Percentiles rank a stretch among this genome's conserved stretches.
phyloP scores from a whole-genome alignment of 208 protist species.

The Acanthamoeba polyphaga region DNA sequence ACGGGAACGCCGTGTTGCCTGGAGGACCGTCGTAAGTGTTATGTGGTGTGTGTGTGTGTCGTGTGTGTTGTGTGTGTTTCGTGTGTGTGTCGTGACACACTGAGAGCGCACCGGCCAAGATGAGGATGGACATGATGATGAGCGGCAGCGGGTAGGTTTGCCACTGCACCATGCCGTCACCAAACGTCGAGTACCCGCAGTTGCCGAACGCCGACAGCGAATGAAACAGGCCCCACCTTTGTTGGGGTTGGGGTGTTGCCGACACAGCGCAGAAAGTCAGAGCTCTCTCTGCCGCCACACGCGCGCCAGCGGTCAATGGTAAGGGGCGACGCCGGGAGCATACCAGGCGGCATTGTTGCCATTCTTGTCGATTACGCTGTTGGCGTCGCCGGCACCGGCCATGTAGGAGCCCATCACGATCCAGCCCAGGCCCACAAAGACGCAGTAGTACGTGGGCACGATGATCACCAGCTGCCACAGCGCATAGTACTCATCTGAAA shows the following conservation, averaged over 20 bases:
- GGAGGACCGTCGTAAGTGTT: too few relatives aligned
- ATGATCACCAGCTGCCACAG: slow-evolving; percentile 47
- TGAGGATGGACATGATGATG: slow-evolving; percentile 61
- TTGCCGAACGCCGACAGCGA: slow-evolving; percentile 60
- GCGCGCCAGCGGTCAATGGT: too few relatives aligned
- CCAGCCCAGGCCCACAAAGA: background rate
- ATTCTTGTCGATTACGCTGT: background rate
- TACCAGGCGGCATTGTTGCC: slow-evolving; percentile 38
- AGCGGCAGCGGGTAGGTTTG: slow-evolving; percentile 32
- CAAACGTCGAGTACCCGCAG: slow-evolving; percentile 56
- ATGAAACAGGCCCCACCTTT: slow-evolving; percentile 59
- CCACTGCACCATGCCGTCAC: slow-evolving; percentile 57
- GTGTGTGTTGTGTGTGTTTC: background rate
- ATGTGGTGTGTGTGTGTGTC: too few relatives aligned
- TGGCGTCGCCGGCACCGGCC: background rate
- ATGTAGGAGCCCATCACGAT: background rate
- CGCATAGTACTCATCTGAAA: slow-evolving; percentile 65
- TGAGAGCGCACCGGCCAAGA: background rate
- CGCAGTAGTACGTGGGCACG: slow-evolving; percentile 17
- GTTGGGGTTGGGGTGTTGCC: background rate
- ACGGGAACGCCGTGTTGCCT: slow-evolving; percentile 65
- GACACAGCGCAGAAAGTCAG: too few relatives aligned
- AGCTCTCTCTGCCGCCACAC: too few relatives aligned
- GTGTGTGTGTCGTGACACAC: too few relatives aligned
- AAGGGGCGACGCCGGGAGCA: background rate